Base-by-base conservation (phyloP, 306 rosid species). In the Dalbergia oliveri region DNA sequence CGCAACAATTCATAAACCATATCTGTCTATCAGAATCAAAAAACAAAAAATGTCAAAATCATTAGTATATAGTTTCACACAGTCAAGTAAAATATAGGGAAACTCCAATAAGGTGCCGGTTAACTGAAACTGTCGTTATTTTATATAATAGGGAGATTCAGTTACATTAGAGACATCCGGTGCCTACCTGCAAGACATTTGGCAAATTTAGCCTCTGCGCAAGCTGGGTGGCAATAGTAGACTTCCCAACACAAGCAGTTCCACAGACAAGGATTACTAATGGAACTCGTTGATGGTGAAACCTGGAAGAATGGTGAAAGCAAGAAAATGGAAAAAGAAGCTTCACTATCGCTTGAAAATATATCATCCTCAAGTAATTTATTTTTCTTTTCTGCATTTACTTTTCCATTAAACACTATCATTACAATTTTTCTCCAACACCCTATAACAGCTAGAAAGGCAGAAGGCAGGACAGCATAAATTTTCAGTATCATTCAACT, bases 1-100 rank as follows among this genome's bases (percentile, higher is more conserved):
- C 99, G 97, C 88, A 95, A 78, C 89, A 95, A 88, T 75, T 95
- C 99, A 66, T 95, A 95, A 34, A 95, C 99, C 98, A 95, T 95
- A 82, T 93, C 99, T 73, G 98, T 95, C 99, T 95, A 88, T 78
- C 86, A 73, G 43, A 84, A 60, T 47, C 59, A 26, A 86, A 88
- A 44, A 81, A 70, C 75, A 59, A 13, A 74, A 54, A 64, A 81
- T 8, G 64, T 79, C 74, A 91, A 33, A 68, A 69, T 43, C 72
- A 74, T 45, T 77, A 83, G 34, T 31, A 60, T 43, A 71, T 37
- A 79, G 77, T 57, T 50, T 31, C 64, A 68, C 31, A 44, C 23
- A 83, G 69, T 63, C 71, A 73, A 78, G 56, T 44, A 61, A 33
- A 67, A 18, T 43, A 66, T 9, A 73, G 54, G 21, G 56, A 16